Conservation (phyloP, 2,329 filamentous ascomycete genomes). For the Penicillium sp. region DNA sequence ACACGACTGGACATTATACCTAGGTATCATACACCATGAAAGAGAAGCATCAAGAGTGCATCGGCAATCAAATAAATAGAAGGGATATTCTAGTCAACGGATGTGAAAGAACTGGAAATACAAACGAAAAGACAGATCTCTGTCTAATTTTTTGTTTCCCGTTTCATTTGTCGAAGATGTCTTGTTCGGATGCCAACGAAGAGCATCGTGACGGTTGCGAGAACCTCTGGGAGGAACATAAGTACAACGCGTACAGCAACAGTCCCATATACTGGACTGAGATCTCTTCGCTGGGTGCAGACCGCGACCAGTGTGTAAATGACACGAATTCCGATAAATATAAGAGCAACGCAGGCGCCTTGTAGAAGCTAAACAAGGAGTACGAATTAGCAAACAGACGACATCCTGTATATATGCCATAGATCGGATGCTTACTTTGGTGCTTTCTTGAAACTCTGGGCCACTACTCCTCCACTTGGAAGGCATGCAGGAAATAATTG, state of each 20-base stretch:
- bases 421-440: conserved; percentile 9
- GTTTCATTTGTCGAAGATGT: too few species aligned
- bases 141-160: too few species aligned
- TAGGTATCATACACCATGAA: too few species aligned
- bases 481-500: neutral
- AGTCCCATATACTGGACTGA: conserved; percentile 22
- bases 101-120: too few species aligned
- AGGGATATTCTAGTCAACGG: too few species aligned
- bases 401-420: too few species aligned
- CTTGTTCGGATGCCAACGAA: conserved; percentile 22
- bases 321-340: conserved; percentile 23
- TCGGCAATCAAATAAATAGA: too few species aligned
- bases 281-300: conserved; percentile 15
- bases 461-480: neutral
- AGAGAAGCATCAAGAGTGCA: too few species aligned
- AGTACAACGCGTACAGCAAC: conserved; percentile 22
- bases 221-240: conserved; percentile 25
- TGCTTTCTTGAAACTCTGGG: conserved; percentile 1
- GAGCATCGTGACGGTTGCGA: conserved; percentile 19
- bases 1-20: too few species aligned
- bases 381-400: too few species aligned
- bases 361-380: conserved; percentile 18
- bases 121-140: too few species aligned
- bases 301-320: conserved; percentile 22
- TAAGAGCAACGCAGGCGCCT: conserved; percentile 15